A percentile compares a stretch with the other conserved stretches of the same genome.
These are phyloP conservation scores for Tuber microsphaerosporum DNA, from an alignment of 495 filamentous ascomycete genomes.

Conservation along the genomic window DNA sequence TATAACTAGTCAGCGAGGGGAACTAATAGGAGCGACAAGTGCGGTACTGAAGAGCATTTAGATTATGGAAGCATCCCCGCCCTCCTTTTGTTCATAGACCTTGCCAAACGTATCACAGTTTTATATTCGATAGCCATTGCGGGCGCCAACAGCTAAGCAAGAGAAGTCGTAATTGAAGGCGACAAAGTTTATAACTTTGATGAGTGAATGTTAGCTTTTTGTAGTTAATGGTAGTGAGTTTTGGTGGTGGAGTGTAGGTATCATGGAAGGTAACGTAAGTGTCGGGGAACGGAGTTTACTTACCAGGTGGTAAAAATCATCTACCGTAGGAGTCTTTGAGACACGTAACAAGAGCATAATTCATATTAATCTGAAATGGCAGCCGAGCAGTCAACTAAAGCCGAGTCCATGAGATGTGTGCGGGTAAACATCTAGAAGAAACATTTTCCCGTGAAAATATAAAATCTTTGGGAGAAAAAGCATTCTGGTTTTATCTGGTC, in stretches of 20 bases:
- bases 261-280: neutral
- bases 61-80: constrained; percentile 76
- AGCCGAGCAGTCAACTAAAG: too few relatives aligned
- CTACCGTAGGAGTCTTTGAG: too few relatives aligned
- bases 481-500: too few relatives aligned
- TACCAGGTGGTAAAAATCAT: neutral
- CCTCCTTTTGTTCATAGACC: constrained; percentile 84
- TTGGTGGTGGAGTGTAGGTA: neutral
- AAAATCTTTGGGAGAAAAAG: too few relatives aligned
- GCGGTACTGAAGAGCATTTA: constrained; percentile 99
- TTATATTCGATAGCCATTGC: constrained; percentile 88
- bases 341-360: too few relatives aligned
- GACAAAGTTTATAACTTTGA: constrained; percentile 84
- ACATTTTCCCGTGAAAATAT: too few relatives aligned
- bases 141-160: constrained; percentile 90
- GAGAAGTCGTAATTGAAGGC: constrained; percentile 99
- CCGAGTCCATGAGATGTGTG: too few relatives aligned
- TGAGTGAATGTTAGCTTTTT: constrained; percentile 22
- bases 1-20: constrained; percentile 82
- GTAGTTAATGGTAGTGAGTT: constrained; percentile 1
- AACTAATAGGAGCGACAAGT: constrained; percentile 84
- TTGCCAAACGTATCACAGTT: constrained; percentile 92
- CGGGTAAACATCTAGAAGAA: too few relatives aligned
- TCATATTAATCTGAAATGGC: too few relatives aligned
- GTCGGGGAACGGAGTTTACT: neutral